Evolutionary conservation across 1,284 basidiomycete species (phyloP).

Genomic region (Malassezia cuniculi): DNA sequence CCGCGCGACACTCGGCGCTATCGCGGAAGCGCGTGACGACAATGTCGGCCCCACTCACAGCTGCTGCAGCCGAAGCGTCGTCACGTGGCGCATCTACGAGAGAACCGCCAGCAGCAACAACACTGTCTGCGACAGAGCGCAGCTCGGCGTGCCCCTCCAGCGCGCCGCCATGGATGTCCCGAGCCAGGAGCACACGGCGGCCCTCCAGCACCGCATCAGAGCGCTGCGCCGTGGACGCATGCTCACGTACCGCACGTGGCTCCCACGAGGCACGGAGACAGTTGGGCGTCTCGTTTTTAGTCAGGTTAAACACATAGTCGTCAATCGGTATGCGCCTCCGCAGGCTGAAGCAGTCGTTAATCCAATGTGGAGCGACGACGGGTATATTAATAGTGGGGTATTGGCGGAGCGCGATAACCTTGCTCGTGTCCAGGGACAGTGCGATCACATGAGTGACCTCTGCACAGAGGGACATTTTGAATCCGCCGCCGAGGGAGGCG

Average conservation of each 20-base stretch:
- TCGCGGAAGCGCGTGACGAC: constrained; percentile 58
- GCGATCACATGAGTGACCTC: constrained; percentile 77
- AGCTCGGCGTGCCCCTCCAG: constrained; percentile 12
- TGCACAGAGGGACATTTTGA: constrained; percentile 58
- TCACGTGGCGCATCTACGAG: constrained; percentile 52
- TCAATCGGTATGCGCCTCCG: constrained; percentile 52
- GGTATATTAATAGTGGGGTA: constrained; percentile 52
- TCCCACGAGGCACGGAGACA: constrained; percentile 17
- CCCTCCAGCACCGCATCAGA: constrained; percentile 11
- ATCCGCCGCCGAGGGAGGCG: constrained; percentile 66
- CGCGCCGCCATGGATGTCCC: constrained; percentile 19
- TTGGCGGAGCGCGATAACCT: constrained; percentile 46
- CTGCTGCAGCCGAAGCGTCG: constrained; percentile 34
- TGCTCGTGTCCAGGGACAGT: constrained; percentile 17
- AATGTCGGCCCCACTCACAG: constrained; percentile 52
- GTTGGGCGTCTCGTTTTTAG: constrained; percentile 43
- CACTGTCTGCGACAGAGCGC: constrained; percentile 8
- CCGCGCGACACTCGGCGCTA: constrained; percentile 61
- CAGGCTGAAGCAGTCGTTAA: constrained; percentile 61
- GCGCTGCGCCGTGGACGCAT: constrained; percentile 8
- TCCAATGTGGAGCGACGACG: constrained; percentile 66
- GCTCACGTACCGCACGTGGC: constrained; percentile 13
- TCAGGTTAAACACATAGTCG: constrained; percentile 57
- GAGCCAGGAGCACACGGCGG: constrained; percentile 20
- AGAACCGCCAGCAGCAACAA: constrained; percentile 6